Conservation (phyloP, 176 grass and related monocot genomes). For the Zea mays region Zm-B73-REFERENCE-NAM-5.0 NC_050103.1:149335001-149335500, state of each 20-base stretch:
- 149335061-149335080: slow-evolving; percentile 17
- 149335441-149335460: neutral
- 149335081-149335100: slow-evolving; percentile 46
- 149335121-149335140: slow-evolving; percentile 4
- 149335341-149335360: too few species aligned
- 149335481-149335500: neutral
- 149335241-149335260: slow-evolving; percentile 97
- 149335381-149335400: neutral
- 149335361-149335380: slow-evolving; percentile 23
- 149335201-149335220: slow-evolving; percentile 72
- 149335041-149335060: slow-evolving; percentile 1
- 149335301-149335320: slow-evolving; percentile 97
- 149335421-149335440: neutral
- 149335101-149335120: slow-evolving; percentile 7
- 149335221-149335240: slow-evolving; percentile 89
- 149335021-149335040: neutral
- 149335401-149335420: neutral
- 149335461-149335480: neutral
- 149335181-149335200: slow-evolving; percentile 75
- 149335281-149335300: slow-evolving; percentile 99
- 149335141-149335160: slow-evolving; percentile 8
- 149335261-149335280: slow-evolving; percentile 97
- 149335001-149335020: slow-evolving; percentile 16
- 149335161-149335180: neutral
- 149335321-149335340: slow-evolving; percentile 35